Percentiles rank a stretch among this genome's conserved stretches.
These are phyloP conservation scores for Nelumbo lutea DNA, from an alignment of 164 flowering plant genomes.

Conservation along the genomic window DNA sequence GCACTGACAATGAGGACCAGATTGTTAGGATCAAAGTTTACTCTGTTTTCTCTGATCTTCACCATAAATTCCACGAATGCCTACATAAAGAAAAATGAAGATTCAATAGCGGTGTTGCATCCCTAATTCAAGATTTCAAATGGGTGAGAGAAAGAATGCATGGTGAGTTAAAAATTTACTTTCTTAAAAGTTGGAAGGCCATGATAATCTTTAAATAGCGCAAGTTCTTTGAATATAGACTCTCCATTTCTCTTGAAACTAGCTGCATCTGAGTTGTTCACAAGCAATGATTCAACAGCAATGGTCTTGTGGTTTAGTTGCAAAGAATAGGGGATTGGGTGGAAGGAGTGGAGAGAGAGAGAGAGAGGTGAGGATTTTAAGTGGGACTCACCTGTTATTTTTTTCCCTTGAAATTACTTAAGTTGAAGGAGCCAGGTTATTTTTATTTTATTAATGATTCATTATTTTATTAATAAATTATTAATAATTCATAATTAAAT, in stretches of 20 bases:
- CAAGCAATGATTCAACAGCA: conserved; percentile 37
- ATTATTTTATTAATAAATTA: no score
- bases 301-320: no score
- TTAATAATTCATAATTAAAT: no score
- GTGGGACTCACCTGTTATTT: no score
- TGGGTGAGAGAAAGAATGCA: background rate
- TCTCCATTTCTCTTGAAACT: conserved; percentile 10
- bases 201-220: conserved; percentile 27
- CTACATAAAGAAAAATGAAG: conserved; percentile 12
- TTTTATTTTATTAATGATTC: no score
- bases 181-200: no score
- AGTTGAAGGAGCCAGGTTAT: no score
- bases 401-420: no score
- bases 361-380: no score
- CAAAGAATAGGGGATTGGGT: no score
- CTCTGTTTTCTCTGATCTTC: conserved; percentile 39
- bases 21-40: conserved; percentile 32
- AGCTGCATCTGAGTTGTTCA: conserved; percentile 17
- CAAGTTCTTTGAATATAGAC: conserved; percentile 42
- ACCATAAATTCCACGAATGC: conserved; percentile 37
- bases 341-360: no score
- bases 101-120: background rate
- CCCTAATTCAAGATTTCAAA: background rate
- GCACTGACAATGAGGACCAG: conserved; percentile 52
- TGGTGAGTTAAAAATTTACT: background rate